Evolutionary conservation across 202 grass and related monocot genomes (phyloP), one percentile per base, ranked within the genome.

Genomic region (Zizania palustris): DNA sequence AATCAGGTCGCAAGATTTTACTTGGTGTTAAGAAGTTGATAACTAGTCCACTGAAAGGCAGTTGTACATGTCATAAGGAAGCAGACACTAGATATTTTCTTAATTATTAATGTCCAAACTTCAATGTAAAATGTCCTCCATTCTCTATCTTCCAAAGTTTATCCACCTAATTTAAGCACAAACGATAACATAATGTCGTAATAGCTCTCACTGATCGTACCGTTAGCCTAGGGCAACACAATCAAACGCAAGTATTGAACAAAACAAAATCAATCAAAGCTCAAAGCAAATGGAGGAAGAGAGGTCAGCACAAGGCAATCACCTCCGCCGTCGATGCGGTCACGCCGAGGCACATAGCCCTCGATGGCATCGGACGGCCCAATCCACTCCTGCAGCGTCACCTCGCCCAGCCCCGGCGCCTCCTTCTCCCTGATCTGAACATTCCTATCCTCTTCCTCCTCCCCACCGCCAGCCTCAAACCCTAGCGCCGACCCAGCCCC

Each of bases 311-410:
- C n/a, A 69, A 61, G 38, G 16, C 13, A n/a, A 54, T 73, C 58
- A 90, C 91, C 91, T 73, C 72, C 40, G 0, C n/a, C 40, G 0
- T 13, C 36, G 5, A 28, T 8, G 49, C 37, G 75, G 48, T 88
- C 80, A 16, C 40, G 60, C 45, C 85, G 86, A 4, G 96, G 96
- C 35, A 96, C 88, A 34, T 93, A 99, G 8, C 92, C 92, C 74
- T 99, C 96, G 0, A 99, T 87, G 4, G 96, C 92, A 62, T 85
- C 78, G 0, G 89, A 79, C 0, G 96, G 92, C 10, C 89, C 91
- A 38, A 96, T 81, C 88, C 89, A 99, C 9, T 93, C 92, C 48
- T 89, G 81, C 66, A 93, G 44, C 9, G 85, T 42, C 0, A 99
- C 75, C 40, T 91, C 87, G 4, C 81, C 89, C 9, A 53, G 68